These are phyloP conservation scores for Monosporascus sp. DNA, from an alignment of 2,329 filamentous ascomycete species.

Conservation along the genomic window DNA sequence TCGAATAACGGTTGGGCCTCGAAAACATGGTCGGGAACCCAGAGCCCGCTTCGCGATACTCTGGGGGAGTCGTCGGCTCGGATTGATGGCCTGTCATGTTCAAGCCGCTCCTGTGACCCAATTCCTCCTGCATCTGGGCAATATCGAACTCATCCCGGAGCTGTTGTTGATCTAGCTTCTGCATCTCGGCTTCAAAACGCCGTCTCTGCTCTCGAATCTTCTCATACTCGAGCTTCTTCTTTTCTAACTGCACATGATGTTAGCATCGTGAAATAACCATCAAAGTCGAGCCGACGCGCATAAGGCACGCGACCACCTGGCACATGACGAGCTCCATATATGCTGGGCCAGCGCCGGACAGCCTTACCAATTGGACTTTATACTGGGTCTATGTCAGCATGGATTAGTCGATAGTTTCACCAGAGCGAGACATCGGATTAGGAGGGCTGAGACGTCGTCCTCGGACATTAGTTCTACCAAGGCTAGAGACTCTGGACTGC, in stretches of 20 bases:
- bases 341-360: slow-evolving; percentile 4
- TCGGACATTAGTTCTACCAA: slow-evolving; percentile 11
- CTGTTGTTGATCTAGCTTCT: slow-evolving; percentile 80
- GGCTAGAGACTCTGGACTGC: slow-evolving; percentile 10
- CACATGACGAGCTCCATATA: slow-evolving; percentile 3
- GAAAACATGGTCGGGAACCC: slow-evolving; percentile 77
- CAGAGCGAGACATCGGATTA: slow-evolving; percentile 22
- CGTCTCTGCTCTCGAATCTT: slow-evolving; percentile 82
- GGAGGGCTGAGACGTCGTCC: slow-evolving; percentile 23
- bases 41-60: slow-evolving; percentile 69
- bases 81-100: slow-evolving; percentile 70
- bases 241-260: slow-evolving; percentile 66
- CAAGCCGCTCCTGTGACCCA: slow-evolving; percentile 49
- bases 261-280: slow-evolving; percentile 20
- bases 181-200: slow-evolving; percentile 88
- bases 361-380: slow-evolving; percentile 67
- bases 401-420: slow-evolving; percentile 25
- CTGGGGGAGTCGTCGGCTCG: slow-evolving; percentile 92
- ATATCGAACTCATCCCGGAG: slow-evolving; percentile 79
- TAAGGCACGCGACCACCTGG: slow-evolving; percentile 2
- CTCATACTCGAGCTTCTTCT: slow-evolving; percentile 91
- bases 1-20: slow-evolving; percentile 81
- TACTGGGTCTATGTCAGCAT: slow-evolving; percentile 23
- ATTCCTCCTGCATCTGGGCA: slow-evolving; percentile 76
- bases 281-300: slow-evolving; percentile 1